A percentile compares a stretch with the other conserved stretches of the same genome.
Evolutionary conservation across 2,329 filamentous ascomycete genomes (phyloP).

Genomic region (Fusarium dimerum): DNA sequence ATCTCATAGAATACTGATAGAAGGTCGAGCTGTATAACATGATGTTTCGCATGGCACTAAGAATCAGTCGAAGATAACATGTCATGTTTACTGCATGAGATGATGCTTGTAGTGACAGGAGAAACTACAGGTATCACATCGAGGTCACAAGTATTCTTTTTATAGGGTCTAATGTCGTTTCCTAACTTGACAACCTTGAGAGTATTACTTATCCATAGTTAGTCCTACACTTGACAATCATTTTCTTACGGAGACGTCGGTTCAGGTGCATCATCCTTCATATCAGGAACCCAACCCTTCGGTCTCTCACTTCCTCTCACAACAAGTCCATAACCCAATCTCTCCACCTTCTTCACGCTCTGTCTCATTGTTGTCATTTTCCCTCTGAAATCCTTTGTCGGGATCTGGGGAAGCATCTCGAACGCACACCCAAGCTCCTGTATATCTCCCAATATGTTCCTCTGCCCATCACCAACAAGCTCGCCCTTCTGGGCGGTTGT

Average conservation of each 20-base stretch:
- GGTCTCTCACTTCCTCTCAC: conserved; percentile 87
- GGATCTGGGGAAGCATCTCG: conserved; percentile 68
- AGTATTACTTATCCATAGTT: too few species aligned
- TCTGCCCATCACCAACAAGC: conserved; percentile 41
- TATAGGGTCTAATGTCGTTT: too few species aligned
- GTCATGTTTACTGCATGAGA: too few species aligned
- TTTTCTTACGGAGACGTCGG: conserved; percentile 26
- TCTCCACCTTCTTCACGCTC: conserved; percentile 94
- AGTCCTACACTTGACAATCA: background rate
- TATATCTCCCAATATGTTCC: conserved; percentile 77
- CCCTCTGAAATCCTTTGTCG: conserved; percentile 61
- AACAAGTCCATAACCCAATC: conserved; percentile 81
- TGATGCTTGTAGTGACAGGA: too few species aligned
- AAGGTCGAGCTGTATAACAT: too few species aligned
- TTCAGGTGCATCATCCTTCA: conserved; percentile 44
- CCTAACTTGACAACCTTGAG: too few species aligned
- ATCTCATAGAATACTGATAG: too few species aligned
- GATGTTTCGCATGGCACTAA: too few species aligned
- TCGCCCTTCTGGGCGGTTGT: conserved; percentile 74
- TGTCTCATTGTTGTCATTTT: conserved; percentile 86
- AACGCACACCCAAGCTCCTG: conserved; percentile 75
- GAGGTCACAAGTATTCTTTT: too few species aligned
- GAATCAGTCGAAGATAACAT: too few species aligned
- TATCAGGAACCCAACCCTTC: conserved; percentile 87
- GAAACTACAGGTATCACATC: too few species aligned